Percentiles rank a stretch among this genome's conserved stretches.
Evolutionary conservation across 129 eudicot species (phyloP).

Genomic region (Pulicaria dysenterica): DNA sequence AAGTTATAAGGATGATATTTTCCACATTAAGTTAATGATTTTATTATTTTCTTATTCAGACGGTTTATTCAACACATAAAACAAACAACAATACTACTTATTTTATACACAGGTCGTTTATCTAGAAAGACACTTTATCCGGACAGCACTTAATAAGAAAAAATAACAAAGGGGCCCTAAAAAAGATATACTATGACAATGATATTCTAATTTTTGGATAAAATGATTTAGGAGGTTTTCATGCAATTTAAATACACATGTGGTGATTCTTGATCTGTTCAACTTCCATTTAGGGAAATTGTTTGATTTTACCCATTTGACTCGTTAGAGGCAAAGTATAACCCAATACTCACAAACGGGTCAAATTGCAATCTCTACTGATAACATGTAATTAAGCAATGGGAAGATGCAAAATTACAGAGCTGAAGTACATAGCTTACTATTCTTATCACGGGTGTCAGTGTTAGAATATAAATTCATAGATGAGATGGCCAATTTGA

Average conservation of each 20-base stretch:
- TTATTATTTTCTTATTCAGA: no score
- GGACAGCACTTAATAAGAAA: no score
- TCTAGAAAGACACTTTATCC: no score
- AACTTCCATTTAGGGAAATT: not conserved
- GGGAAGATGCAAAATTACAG: not conserved
- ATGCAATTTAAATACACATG: not conserved
- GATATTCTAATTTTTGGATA: not conserved
- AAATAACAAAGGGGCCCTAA: no score
- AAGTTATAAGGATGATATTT: no score
- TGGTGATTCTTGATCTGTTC: not conserved
- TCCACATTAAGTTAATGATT: no score
- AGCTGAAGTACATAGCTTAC: not conserved
- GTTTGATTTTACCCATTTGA: not conserved
- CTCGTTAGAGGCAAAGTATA: not conserved
- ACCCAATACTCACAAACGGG: not conserved
- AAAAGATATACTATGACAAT: not conserved
- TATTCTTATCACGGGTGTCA: conserved; percentile 7
- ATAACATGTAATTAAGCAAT: not conserved
- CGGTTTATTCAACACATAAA: no score
- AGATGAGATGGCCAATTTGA: not conserved
- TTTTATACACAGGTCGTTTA: no score
- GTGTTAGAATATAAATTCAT: conserved; percentile 12
- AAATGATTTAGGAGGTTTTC: not conserved
- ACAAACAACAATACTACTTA: no score
- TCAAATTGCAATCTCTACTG: not conserved